Base-by-base conservation (phyloP, 163 green algal species). In the Chloromonas sp. region DNA sequence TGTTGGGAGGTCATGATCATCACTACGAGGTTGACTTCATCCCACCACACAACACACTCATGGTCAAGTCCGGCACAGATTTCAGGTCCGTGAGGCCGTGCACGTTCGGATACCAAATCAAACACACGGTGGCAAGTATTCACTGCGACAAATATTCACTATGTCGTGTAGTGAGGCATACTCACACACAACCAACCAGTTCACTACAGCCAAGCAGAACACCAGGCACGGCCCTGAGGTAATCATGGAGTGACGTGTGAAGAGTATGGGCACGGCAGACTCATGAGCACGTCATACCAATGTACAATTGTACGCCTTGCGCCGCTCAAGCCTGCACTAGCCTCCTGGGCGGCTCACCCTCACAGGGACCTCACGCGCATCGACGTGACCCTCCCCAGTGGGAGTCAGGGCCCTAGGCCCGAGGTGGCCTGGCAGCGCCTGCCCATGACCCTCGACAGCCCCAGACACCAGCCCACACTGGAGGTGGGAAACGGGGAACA, bases 1-100 rank as follows among this genome's bases (percentile, higher is more conserved):
- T 74, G 66, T 11, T 97, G 71, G 94, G 92, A 0, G 94, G 94
- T 1, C 94, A 97, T 84, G 94, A 97, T 87, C 94, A 97, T 84
- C 89, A 95, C 82, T 94, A 91, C 84, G 87, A 92, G 58, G 61
- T 76, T 0, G 87, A 58, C 5, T 87, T 86, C 70, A 85, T 90
- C 3, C 14, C 88, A 77, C 91, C 91, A 0, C 86, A 95, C 74
- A 87, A 86, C 84, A 94, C 86, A 57, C 87, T 93, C 2, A 82
- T 96, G 62, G 85, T 93, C 87, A 96, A 95, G 87, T 92, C 85
- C 3, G 93, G 93, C 59, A 94, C 92, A 61, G 93, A 96, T 85
- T 95, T 96, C 82, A 85, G 82, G 82, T 85, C 11, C 13, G 59
- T 82, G 14, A 82, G 13, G 70, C 70, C 70, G 13, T 13, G 70